phyloP scores from a whole-genome alignment of 257 asterid species.

The Mitragyna speciosa region DNA sequence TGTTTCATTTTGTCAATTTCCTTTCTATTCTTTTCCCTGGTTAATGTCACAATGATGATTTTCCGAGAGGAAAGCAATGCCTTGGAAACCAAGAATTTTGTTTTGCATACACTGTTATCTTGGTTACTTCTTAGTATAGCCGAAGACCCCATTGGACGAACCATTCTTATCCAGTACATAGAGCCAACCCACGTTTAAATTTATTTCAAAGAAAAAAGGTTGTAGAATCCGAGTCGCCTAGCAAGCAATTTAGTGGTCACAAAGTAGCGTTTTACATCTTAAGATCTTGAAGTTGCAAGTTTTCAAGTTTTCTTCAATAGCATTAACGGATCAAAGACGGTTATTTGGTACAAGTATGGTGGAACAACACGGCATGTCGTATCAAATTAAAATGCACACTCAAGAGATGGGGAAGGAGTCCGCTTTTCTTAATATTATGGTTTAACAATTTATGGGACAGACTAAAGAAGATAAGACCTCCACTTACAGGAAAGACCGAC shows the following conservation, averaged over 20 bases:
- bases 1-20: background rate
- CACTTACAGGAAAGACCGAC: constrained; percentile 11
- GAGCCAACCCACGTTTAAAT: no score
- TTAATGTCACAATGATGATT: background rate
- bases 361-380: background rate
- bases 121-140: background rate
- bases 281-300: no score
- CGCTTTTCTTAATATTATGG: constrained; percentile 1
- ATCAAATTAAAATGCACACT: constrained; percentile 7
- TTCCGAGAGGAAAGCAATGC: background rate
- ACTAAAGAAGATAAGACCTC: constrained; percentile 6
- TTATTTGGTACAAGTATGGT: background rate
- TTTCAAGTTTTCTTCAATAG: no score
- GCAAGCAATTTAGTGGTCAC: no score
- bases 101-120: no score
- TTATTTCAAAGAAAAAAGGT: no score
- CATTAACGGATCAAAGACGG: background rate
- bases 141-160: no score
- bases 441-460: background rate
- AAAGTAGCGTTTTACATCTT: no score
- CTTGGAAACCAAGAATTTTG: background rate
- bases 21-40: background rate
- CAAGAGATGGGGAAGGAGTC: constrained; percentile 12
- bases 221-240: no score
- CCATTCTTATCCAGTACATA: no score